Base-by-base conservation (phyloP, 495 filamentous ascomycete genomes). In the Melanomma pulvis-pyrius region DNA sequence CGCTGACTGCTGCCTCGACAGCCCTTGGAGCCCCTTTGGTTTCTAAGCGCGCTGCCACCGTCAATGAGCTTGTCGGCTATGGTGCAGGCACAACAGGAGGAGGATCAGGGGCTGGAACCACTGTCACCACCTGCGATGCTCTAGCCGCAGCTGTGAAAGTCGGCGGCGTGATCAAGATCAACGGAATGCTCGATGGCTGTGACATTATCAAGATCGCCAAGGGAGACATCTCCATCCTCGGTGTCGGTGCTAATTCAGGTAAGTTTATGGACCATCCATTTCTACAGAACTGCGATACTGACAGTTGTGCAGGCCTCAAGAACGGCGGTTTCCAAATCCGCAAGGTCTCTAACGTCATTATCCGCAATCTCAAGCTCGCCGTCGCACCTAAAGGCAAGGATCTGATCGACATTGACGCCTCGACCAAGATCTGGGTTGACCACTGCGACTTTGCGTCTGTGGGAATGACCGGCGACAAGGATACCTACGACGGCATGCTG, bases 91-190 rank as follows among this genome's bases (percentile, higher is more conserved):
- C 56, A 21, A 59, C 56, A 28, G 56, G 56, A 21, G 56, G 56
- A 26, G 56, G 56, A 22, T 29, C 32, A 28, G 56, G 56, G 15
- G 36, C 56, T 25, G 56, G 56, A 4, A 47, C 39, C 19, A 59
- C 56, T 4, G 56, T 59, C 28, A 46, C 56, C 12, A 29, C 56
- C 11, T 59, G 56, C 19, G 24, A 32, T 48, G 56, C 56, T 7
- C 44, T 59, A 2, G 21, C 56, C 19, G 39, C 56, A 12, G 56
- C 56, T 13, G 56, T 34, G 2, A 47, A 44, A 30, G 44, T 47
- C 5, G 56, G 56, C 8, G 56, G 56, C 15, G 56, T 59, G 28
- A 59, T 59, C 44, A 59, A 59, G 32, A 59, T 59, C 56, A 59
- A 30, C 24, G 56, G 56, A 11, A 47, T 46, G 13, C 44, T 59